phyloP scores from a whole-genome alignment of 2,329 filamentous ascomycete genomes.

The Cladosporium sphaerospermum region DNA sequence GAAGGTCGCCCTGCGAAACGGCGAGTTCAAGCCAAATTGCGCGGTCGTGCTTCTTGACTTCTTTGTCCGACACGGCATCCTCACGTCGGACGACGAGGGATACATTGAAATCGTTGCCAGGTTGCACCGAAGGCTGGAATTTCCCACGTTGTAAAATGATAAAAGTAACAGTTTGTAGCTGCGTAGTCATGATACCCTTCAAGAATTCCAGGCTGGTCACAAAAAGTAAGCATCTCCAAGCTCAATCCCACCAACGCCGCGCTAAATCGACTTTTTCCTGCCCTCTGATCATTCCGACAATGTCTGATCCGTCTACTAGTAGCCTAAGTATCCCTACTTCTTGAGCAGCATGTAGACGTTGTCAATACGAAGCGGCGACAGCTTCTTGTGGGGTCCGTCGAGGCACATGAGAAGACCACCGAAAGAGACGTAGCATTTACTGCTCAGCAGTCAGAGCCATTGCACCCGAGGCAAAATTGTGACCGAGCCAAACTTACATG shows the following conservation, averaged over 20 bases:
- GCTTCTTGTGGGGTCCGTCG: slow-evolving; percentile 91
- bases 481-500: slow-evolving; percentile 57
- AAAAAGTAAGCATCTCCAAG: slow-evolving; percentile 7
- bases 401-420: slow-evolving; percentile 85
- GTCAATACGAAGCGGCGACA: slow-evolving; percentile 85
- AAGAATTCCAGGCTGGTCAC: slow-evolving; percentile 9
- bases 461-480: background rate
- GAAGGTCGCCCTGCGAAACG: slow-evolving; percentile 59
- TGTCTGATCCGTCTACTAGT: slow-evolving; percentile 1
- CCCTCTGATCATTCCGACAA: background rate
- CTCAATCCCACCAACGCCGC: slow-evolving; percentile 23
- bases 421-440: slow-evolving; percentile 91
- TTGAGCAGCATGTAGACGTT: slow-evolving; percentile 90
- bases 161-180: slow-evolving; percentile 6
- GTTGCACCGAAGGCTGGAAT: slow-evolving; percentile 73
- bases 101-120: slow-evolving; percentile 69
- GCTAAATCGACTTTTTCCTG: slow-evolving; percentile 21
- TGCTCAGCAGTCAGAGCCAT: slow-evolving; percentile 37
- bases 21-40: slow-evolving; percentile 91
- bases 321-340: slow-evolving; percentile 51
- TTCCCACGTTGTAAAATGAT: slow-evolving; percentile 46
- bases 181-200: slow-evolving; percentile 20
- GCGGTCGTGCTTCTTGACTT: slow-evolving; percentile 81
- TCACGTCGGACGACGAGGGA: slow-evolving; percentile 70
- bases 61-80: slow-evolving; percentile 74